Conservation (phyloP, 495 filamentous ascomycete species). For the Penicillium daleae region DNA sequence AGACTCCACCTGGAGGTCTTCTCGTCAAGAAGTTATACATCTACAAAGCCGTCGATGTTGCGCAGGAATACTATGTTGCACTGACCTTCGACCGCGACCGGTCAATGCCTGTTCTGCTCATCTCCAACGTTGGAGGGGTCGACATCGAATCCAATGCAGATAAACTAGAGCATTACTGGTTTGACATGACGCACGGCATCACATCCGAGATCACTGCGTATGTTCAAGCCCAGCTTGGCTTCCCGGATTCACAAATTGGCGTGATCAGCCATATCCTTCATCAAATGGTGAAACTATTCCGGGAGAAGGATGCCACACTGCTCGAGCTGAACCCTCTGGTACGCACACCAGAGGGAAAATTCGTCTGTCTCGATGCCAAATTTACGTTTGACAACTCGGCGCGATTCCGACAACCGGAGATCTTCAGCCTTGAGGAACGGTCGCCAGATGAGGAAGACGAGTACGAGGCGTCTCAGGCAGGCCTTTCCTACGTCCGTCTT, state of each 20-base stretch:
- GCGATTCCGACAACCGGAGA: conserved; percentile 26
- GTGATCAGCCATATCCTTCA: conserved; percentile 27
- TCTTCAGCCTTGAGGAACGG: conserved; percentile 31
- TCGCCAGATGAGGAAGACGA: conserved; percentile 25
- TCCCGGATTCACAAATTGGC: conserved; percentile 30
- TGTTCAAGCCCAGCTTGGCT: conserved; percentile 30
- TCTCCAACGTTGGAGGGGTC: conserved; percentile 35
- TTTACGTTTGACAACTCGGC: conserved; percentile 37
- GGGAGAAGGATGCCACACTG: conserved; percentile 39
- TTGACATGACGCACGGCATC: conserved; percentile 30
- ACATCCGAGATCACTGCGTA: conserved; percentile 26
- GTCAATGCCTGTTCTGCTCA: conserved; percentile 31
- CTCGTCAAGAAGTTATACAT: conserved; percentile 41
- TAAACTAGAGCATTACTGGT: conserved; percentile 33
- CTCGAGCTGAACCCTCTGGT: conserved; percentile 42
- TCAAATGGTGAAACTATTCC: conserved; percentile 34
- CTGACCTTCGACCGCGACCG: conserved; percentile 40
- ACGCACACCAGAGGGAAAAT: conserved; percentile 27
- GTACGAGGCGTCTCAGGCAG: conserved; percentile 26
- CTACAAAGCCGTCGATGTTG: conserved; percentile 32
- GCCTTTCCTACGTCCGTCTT: conserved; percentile 36
- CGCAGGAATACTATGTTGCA: conserved; percentile 39
- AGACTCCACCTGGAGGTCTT: conserved; percentile 36
- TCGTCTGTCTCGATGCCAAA: conserved; percentile 38
- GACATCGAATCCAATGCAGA: conserved; percentile 38